Conservation (phyloP, 441 rosid genomes). For the Erodium texanum region DNA sequence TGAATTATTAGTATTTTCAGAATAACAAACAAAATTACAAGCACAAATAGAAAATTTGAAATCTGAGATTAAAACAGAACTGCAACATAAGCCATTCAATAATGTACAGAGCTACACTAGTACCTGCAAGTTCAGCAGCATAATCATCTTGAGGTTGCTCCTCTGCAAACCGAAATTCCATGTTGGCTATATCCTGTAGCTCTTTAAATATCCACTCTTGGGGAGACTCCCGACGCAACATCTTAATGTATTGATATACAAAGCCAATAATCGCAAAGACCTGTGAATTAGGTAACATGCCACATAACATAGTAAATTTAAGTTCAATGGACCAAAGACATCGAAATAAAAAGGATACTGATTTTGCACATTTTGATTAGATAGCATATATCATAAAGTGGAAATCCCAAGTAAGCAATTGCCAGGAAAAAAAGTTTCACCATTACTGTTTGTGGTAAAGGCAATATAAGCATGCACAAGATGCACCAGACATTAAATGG, state of each 20-base stretch:
- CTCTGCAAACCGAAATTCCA: constrained; percentile 92
- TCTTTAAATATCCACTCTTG: constrained; percentile 98
- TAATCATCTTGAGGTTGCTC: constrained; percentile 96
- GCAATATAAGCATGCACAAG: neutral
- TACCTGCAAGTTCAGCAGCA: constrained; percentile 94
- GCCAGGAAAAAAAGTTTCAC: neutral
- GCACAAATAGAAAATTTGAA: neutral
- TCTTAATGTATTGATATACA: constrained; percentile 79
- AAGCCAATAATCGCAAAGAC: constrained; percentile 70
- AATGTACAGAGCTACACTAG: constrained; percentile 10
- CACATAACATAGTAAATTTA: constrained; percentile 9
- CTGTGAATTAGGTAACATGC: constrained; percentile 31
- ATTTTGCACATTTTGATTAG: neutral
- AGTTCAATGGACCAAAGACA: constrained; percentile 11
- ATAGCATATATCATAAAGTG: neutral
- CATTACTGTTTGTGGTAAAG: neutral
- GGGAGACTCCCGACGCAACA: constrained; percentile 60
- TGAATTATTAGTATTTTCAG: neutral
- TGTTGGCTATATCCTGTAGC: constrained; percentile 86
- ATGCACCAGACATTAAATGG: neutral
- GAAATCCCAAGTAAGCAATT: neutral
- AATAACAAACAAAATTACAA: neutral
- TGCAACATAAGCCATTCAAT: neutral
- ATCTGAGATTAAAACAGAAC: neutral
- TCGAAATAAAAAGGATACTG: neutral